phyloP scores from a whole-genome alignment of 2,329 filamentous ascomycete species.

The Aureobasidium sp. region DNA sequence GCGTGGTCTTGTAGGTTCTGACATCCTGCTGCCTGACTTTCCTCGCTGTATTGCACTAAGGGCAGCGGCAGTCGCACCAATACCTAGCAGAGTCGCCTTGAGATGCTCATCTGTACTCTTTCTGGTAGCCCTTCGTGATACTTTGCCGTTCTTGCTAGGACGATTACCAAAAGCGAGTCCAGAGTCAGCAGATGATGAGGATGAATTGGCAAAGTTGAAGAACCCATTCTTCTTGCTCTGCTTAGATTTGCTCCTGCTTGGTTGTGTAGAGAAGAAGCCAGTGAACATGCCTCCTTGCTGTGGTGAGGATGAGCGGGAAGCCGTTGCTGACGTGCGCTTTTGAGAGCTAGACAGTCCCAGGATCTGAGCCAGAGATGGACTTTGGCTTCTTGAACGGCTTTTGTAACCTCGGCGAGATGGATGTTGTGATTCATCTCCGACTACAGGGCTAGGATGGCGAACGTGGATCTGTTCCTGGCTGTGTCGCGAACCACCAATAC shows the following conservation, averaged over 20 bases:
- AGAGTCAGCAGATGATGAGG: conserved; percentile 38
- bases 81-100: conserved; percentile 36
- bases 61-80: conserved; percentile 42
- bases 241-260: conserved; percentile 16
- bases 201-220: conserved; percentile 41
- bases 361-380: conserved; percentile 20
- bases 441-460: not conserved
- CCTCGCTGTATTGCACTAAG: conserved; percentile 34
- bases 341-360: conserved; percentile 16
- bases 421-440: not conserved
- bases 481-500: not conserved
- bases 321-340: conserved; percentile 14
- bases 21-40: conserved; percentile 19
- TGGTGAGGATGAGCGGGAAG: conserved; percentile 13
- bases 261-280: conserved; percentile 23
- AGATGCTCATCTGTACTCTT: conserved; percentile 36
- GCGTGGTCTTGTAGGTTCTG: conserved; percentile 28
- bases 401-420: not conserved
- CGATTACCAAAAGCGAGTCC: conserved; percentile 37
- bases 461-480: conserved; percentile 1
- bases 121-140: conserved; percentile 11
- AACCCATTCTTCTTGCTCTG: conserved; percentile 32
- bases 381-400: conserved; percentile 34
- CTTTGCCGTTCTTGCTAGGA: conserved; percentile 16
- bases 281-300: conserved; percentile 20